A percentile compares a stretch with the other conserved stretches of the same genome.
phyloP scores from a whole-genome alignment of 106 monocot genomes.

The Agapanthus africanus region DNA sequence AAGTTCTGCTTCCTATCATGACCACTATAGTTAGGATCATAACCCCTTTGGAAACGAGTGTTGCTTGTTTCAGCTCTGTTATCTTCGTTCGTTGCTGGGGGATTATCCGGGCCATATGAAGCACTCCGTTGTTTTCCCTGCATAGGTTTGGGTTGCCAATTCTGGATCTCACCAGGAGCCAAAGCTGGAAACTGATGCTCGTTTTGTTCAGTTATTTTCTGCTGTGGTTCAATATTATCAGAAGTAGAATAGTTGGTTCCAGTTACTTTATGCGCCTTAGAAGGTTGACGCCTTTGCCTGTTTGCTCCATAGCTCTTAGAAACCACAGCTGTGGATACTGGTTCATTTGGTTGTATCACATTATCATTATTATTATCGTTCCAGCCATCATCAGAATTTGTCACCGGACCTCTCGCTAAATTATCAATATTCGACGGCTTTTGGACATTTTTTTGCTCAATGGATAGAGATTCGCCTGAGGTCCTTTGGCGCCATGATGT shows the following conservation, averaged over 20 bases:
- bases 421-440: constrained; percentile 9
- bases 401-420: neutral
- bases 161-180: neutral
- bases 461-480: constrained; percentile 12
- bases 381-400: constrained; percentile 8
- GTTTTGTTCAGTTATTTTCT: neutral
- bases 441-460: constrained; percentile 19
- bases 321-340: neutral
- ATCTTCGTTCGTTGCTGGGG: neutral
- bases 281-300: constrained; percentile 11
- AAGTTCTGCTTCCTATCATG: constrained; percentile 12
- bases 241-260: neutral
- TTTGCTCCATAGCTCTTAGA: constrained; percentile 2
- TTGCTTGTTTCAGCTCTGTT: neutral
- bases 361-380: neutral
- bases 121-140: neutral
- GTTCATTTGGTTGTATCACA: neutral
- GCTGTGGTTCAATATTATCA: neutral
- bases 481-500: constrained; percentile 60
- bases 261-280: neutral
- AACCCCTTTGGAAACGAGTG: constrained; percentile 10
- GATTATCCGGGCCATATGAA: neutral
- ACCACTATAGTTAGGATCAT: constrained; percentile 14
- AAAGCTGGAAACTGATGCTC: neutral
- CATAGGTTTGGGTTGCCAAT: constrained; percentile 12